Evolutionary conservation across 1,284 basidiomycete species (phyloP).

Genomic region (Marasmius tenuissimus): DNA sequence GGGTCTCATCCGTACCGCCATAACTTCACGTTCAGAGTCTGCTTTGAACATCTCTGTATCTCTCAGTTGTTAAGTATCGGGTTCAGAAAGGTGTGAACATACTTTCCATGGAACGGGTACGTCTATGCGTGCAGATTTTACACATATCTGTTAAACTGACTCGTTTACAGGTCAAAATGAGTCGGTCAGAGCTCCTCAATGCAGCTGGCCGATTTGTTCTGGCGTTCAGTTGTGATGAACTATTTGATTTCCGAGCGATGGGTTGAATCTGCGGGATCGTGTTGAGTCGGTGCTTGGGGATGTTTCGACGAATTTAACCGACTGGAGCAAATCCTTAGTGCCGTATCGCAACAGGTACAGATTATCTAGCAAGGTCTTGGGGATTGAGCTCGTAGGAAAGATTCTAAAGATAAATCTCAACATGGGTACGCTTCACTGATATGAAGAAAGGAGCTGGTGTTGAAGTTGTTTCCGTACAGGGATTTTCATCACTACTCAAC

Average conservation of each 20-base stretch:
- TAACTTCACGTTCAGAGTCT: no score
- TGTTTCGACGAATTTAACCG: slow-evolving; percentile 99
- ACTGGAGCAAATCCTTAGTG: slow-evolving; percentile 94
- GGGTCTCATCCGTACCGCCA: no score
- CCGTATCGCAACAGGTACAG: slow-evolving; percentile 99
- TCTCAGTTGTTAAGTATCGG: no score
- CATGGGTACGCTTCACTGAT: slow-evolving; percentile 59
- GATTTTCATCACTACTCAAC: slow-evolving; percentile 98
- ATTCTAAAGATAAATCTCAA: slow-evolving; percentile 91
- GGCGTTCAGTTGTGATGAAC: slow-evolving; percentile 99
- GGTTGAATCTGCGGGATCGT: slow-evolving; percentile 96
- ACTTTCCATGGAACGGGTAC: slow-evolving; percentile 71
- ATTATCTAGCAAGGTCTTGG: slow-evolving; percentile 97
- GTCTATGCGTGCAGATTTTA: neutral
- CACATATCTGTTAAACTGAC: slow-evolving; percentile 5
- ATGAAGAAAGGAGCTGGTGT: slow-evolving; percentile 1
- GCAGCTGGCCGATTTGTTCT: slow-evolving; percentile 97
- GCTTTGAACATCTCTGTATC: no score
- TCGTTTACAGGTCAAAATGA: slow-evolving; percentile 85
- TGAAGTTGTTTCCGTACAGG: slow-evolving; percentile 40
- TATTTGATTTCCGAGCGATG: slow-evolving; percentile 99
- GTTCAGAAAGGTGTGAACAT: no score
- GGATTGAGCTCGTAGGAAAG: slow-evolving; percentile 97
- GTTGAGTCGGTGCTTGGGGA: slow-evolving; percentile 99
- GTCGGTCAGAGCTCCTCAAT: slow-evolving; percentile 98